Evolutionary conservation across 2,329 filamentous ascomycete genomes (phyloP), one percentile per base, ranked within the genome.

Genomic region (Ophiocordyceps camponoti-floridani): DNA sequence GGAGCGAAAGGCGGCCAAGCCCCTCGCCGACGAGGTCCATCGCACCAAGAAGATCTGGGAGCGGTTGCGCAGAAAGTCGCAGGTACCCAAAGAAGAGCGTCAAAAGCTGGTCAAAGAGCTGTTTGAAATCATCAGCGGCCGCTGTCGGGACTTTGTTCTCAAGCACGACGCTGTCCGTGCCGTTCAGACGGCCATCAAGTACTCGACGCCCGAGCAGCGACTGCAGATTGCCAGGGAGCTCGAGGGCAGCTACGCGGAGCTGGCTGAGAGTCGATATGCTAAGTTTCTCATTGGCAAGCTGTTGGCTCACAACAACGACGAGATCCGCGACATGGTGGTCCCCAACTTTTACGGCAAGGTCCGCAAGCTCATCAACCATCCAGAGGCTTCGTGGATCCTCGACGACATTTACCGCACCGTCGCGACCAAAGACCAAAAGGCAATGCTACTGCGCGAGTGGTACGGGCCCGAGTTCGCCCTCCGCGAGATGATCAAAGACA

Each of bases 101-200:
- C 82, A 89, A 62, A 73, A 82, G 59, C 74, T 98, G 38, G 83
- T 96, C 42, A 75, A 80, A 48, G 89, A 98, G 67, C 73, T 98
- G 26, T 96, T 94, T 62, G 72, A 74, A 46, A 94, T 98, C 56
- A 84, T 95, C 55, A 91, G 84, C 23, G 89, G 88, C 44, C 78
- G 84, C 47, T 83, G 96, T 55, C 86, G 85, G 63, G 91, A 96
- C 49, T 94, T 96, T 53, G 89, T 95, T 18, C 84, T 98, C 66
- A 98, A 98, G 74, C 91, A 98, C 62, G 91, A 98, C 60, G 85
- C 87, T 33, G 89, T 94, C n/a, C 77, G 91, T 53, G 87, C 94
- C 40, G 83, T 98, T 26, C 91, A 98, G 66, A 95, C 88, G 12
- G 91, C 89, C 35, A 77, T 98, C 64, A 98, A 98, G 64, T 98